phyloP scores from a whole-genome alignment of 805 yeast species.

The Candida pseudoglaebosa region DNA sequence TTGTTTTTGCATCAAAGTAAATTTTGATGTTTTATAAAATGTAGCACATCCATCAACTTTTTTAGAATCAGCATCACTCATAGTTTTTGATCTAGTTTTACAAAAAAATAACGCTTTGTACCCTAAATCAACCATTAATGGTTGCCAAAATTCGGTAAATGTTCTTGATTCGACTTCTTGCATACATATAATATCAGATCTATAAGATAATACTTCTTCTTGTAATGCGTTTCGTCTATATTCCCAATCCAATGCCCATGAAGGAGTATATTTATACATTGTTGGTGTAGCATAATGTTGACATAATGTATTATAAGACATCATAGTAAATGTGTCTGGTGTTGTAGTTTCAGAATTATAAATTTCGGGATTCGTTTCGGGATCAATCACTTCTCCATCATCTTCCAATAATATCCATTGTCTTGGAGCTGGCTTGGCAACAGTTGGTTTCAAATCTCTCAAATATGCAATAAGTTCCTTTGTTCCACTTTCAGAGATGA shows the following conservation, averaged over 20 bases:
- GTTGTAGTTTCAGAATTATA: conserved; percentile 27
- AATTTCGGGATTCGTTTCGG: conserved; percentile 26
- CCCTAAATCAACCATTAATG: conserved; percentile 66
- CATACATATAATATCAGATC: conserved; percentile 79
- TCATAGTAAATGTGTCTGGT: conserved; percentile 58
- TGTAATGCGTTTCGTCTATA: conserved; percentile 75
- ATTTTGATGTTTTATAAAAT: conserved; percentile 68
- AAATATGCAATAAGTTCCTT: conserved; percentile 74
- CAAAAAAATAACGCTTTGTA: conserved; percentile 80
- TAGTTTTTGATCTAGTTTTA: conserved; percentile 89
- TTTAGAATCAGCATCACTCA: conserved; percentile 73
- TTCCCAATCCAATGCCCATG: conserved; percentile 96
- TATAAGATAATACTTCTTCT: conserved; percentile 61
- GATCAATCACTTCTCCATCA: conserved; percentile 60
- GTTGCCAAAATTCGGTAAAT: conserved; percentile 82
- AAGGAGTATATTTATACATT: conserved; percentile 90
- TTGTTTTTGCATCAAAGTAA: conserved; percentile 66
- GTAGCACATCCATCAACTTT: conserved; percentile 99
- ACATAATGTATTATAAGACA: conserved; percentile 89
- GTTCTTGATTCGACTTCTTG: conserved; percentile 93
- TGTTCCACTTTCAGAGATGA: conserved; percentile 78
- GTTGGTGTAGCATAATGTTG: conserved; percentile 92
- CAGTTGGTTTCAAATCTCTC: conserved; percentile 76
- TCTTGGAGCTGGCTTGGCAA: conserved; percentile 66
- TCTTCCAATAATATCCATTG: conserved; percentile 78